Evolutionary conservation across 1,284 basidiomycete species (phyloP).

Genomic region (Irpex rosettiformis): DNA sequence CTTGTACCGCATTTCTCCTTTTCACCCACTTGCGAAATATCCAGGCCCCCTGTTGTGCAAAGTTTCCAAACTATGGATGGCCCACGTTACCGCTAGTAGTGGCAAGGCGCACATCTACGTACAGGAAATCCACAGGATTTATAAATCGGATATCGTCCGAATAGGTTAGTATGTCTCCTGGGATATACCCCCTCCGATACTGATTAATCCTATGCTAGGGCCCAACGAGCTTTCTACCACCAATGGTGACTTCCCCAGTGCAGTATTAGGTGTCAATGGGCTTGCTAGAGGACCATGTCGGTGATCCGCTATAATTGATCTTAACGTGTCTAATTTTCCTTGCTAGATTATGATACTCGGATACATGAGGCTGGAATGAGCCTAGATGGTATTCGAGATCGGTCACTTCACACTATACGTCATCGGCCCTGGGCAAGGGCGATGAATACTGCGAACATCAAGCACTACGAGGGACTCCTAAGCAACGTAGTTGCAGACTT

Average conservation of each 20-base stretch:
- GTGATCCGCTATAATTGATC: not conserved
- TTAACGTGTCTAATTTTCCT: not conserved
- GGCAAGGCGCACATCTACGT: constrained; percentile 11
- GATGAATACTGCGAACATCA: constrained; percentile 14
- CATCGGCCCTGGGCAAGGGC: constrained; percentile 19
- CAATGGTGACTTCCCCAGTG: constrained; percentile 2
- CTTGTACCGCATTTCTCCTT: constrained; percentile 16
- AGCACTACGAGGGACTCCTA: constrained; percentile 16
- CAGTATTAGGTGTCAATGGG: constrained; percentile 11
- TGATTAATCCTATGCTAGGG: not conserved
- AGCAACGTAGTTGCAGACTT: constrained; percentile 3
- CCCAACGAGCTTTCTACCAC: constrained; percentile 16
- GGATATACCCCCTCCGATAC: not conserved
- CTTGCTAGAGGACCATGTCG: constrained; percentile 15
- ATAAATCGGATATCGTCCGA: constrained; percentile 13
- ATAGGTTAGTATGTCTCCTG: constrained; percentile 22
- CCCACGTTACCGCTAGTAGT: not conserved
- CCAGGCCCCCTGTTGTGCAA: constrained; percentile 17
- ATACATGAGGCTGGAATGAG: constrained; percentile 13
- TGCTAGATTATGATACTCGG: constrained; percentile 15
- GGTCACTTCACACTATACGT: constrained; percentile 16
- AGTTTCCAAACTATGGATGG: constrained; percentile 13
- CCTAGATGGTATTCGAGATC: constrained; percentile 12
- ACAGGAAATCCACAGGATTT: constrained; percentile 10
- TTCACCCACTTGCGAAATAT: constrained; percentile 18